Evolutionary conservation across 73 alveolate genomes (phyloP).

Genomic region (Symbiodinium pilosum): DNA sequence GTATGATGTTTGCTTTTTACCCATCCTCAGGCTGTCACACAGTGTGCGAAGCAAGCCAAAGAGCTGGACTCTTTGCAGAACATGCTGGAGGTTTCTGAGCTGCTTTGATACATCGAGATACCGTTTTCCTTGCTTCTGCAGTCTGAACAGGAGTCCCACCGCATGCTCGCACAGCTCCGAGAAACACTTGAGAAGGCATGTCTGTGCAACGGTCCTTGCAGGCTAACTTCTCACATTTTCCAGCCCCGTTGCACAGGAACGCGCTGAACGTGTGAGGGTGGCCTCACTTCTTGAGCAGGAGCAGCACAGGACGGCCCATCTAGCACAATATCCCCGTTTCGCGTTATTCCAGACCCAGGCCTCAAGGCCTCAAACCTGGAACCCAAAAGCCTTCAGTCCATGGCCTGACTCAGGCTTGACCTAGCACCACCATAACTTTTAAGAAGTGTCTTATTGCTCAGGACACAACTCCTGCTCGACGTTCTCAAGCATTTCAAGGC

Average conservation of each 20-base stretch:
- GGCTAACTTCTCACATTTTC: neutral
- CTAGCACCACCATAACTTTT: neutral
- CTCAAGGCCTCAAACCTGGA: too few relatives aligned
- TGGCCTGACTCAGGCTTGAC: too few relatives aligned
- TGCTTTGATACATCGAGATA: too few relatives aligned
- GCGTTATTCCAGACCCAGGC: too few relatives aligned
- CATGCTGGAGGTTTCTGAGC: conserved; percentile 71
- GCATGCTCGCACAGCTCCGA: conserved; percentile 76
- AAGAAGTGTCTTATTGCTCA: neutral
- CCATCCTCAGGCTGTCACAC: conserved; percentile 34
- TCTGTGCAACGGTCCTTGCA: neutral
- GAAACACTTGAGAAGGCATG: conserved; percentile 44
- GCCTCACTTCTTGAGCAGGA: conserved; percentile 65
- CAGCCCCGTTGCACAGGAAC: conserved; percentile 35
- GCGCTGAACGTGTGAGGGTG: conserved; percentile 68
- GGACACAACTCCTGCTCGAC: conserved; percentile 75
- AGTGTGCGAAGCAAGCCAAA: conserved; percentile 86
- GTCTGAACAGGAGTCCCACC: conserved; percentile 8
- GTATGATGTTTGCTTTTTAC: too few relatives aligned
- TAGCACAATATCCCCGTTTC: neutral
- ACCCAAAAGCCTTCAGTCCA: too few relatives aligned
- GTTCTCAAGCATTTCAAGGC: conserved; percentile 77
- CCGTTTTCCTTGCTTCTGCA: too few relatives aligned
- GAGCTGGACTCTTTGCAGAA: conserved; percentile 77
- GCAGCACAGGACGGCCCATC: conserved; percentile 22